A percentile compares a stretch with the other conserved stretches of the same genome.
These are phyloP conservation scores for Blastomyces gilchristii DNA, from an alignment of 2,329 filamentous ascomycete species.

Conservation along the genomic window DNA sequence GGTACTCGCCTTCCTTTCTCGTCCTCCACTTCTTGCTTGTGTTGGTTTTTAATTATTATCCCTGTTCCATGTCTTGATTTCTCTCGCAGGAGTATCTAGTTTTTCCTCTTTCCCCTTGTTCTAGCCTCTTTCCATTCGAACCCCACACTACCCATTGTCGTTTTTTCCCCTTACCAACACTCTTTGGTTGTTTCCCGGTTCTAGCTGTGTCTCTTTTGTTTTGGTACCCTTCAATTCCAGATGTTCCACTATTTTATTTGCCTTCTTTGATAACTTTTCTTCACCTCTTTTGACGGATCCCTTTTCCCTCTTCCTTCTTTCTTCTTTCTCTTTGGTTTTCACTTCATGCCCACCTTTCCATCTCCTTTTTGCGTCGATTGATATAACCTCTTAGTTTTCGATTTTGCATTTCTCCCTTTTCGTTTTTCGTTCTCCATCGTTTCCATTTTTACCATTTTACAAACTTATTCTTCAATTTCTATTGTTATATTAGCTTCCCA, in stretches of 20 bases:
- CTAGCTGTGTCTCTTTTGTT: background rate
- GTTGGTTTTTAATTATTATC: background rate
- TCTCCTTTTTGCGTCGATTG: background rate
- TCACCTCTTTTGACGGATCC: too few relatives aligned
- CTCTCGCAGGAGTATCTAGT: background rate
- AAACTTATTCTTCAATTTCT: background rate
- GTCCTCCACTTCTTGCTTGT: slow-evolving; percentile 4
- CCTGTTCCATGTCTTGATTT: background rate
- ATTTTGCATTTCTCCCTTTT: background rate
- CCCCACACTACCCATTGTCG: background rate
- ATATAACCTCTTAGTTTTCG: background rate
- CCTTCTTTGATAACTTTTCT: background rate
- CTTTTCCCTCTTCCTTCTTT: background rate
- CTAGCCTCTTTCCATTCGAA: background rate
- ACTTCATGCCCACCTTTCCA: background rate
- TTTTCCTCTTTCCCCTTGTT: background rate
- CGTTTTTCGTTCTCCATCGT: background rate
- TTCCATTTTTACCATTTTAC: background rate
- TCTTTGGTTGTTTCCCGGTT: background rate
- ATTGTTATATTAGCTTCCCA: background rate
- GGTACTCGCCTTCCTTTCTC: slow-evolving; percentile 3
- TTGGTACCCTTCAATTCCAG: background rate
- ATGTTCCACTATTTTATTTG: background rate
- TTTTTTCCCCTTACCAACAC: background rate
- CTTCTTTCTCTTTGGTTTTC: background rate